Evolutionary conservation across 1,284 basidiomycete genomes (phyloP), one percentile per base, ranked within the genome.

Genomic region (Puccinia hordei): DNA sequence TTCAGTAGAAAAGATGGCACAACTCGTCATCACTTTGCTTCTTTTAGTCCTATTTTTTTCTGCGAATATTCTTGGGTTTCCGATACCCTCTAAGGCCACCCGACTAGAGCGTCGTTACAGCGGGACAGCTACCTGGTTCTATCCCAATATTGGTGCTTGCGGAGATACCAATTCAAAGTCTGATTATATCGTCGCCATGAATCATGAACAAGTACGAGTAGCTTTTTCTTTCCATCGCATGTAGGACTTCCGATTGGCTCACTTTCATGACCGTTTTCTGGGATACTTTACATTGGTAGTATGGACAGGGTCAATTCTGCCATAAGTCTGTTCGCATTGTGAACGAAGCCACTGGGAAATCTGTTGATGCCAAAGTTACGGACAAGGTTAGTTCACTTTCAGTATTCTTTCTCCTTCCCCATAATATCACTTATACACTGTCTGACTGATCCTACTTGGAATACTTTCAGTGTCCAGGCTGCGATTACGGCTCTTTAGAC

Each of bases 181-280:
- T 30, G 75, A 78, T 69, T 78, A 55, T 41, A 69, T 78, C n/a
- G 75, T 78, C 30, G 75, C 75, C 27, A 55, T 78, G 65, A 78
- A 69, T 63, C 35, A 51, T 57, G 46, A 19, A 53, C 75, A 78
- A 78, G 75, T 78, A 49, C 30, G 73, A 3, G 8, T 44, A 3
- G 10, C 44, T 49, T 69, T 24, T 46, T 46, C 22, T 68, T 33
- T 41, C n/a, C 24, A 46, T n/a, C 15, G 22, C 10, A 35, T 6
- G 33, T 13, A 22, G 22, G 44, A 46, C 49, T 51, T 41, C 44
- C 27, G 15, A 9, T n/a, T 46, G 6, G 22, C 66, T 15, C 12
- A 63, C 41, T 38, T 35, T 63, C 2, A 63, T 4, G 33, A 12
- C 33, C n/a, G 35, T 1, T 63, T 41, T 69, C 66, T 49, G 41